Evolutionary conservation across 1,284 basidiomycete species (phyloP).

Genomic region (Trametes polyzona): DNA sequence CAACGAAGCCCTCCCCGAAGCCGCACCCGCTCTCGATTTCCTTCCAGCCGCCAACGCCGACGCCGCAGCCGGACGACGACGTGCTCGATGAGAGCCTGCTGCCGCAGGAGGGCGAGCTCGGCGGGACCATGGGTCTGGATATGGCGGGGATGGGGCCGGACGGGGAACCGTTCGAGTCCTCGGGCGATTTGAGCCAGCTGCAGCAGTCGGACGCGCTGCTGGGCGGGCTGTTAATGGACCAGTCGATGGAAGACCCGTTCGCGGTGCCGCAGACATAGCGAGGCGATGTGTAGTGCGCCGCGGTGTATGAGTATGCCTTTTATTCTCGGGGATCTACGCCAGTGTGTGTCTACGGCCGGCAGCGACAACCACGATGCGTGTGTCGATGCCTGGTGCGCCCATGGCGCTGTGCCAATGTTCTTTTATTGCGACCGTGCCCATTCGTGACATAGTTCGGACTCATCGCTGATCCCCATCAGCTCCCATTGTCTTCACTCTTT

Average conservation of each 20-base stretch:
- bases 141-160: slow-evolving; percentile 68
- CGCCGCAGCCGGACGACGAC: slow-evolving; percentile 35
- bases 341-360: no score
- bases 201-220: slow-evolving; percentile 55
- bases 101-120: slow-evolving; percentile 22
- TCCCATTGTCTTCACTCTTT: no score
- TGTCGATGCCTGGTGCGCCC: no score
- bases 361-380: no score
- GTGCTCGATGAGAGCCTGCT: slow-evolving; percentile 32
- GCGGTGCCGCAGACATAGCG: slow-evolving; percentile 28
- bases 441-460: no score
- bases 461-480: no score
- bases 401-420: no score
- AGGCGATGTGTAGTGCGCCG: not conserved
- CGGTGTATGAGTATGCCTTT: not conserved
- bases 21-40: slow-evolving; percentile 53
- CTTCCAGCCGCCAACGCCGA: slow-evolving; percentile 41
- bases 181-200: slow-evolving; percentile 60
- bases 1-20: slow-evolving; percentile 67
- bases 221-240: slow-evolving; percentile 64
- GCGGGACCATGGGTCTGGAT: slow-evolving; percentile 47
- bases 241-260: slow-evolving; percentile 60
- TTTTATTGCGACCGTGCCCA: no score
- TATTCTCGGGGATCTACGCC: no score
- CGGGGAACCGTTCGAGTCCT: slow-evolving; percentile 57